phyloP scores from a whole-genome alignment of 2,329 filamentous ascomycete genomes.

The Colletotrichum chrysophilum region DNA sequence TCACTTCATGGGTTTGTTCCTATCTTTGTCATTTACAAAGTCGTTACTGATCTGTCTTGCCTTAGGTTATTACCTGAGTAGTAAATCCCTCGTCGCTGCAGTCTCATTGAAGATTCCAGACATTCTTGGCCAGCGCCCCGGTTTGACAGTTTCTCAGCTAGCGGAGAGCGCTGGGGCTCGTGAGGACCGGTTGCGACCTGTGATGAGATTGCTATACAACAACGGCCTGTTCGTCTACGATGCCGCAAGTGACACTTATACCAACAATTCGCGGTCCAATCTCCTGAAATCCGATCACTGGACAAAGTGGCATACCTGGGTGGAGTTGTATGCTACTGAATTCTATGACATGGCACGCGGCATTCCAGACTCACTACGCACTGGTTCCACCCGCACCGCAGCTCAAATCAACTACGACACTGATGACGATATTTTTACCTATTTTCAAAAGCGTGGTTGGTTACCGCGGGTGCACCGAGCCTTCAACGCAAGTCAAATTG shows the following conservation, averaged over 20 bases:
- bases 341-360: constrained; percentile 48
- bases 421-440: constrained; percentile 43
- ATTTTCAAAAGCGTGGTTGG: constrained; percentile 38
- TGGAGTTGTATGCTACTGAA: constrained; percentile 44
- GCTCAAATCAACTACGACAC: constrained; percentile 47
- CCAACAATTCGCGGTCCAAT: constrained; percentile 37
- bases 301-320: constrained; percentile 51
- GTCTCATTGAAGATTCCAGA: constrained; percentile 36
- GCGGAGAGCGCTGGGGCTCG: constrained; percentile 16
- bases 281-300: constrained; percentile 42
- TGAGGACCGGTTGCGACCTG: constrained; percentile 33
- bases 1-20: constrained; percentile 24
- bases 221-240: constrained; percentile 40
- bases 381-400: constrained; percentile 28
- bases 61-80: constrained; percentile 26
- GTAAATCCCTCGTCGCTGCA: constrained; percentile 33
- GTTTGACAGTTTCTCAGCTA: constrained; percentile 24
- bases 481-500: constrained; percentile 39
- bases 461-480: constrained; percentile 38
- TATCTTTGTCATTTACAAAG: background rate
- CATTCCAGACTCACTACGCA: constrained; percentile 35
- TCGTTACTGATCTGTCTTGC: background rate
- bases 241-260: constrained; percentile 28
- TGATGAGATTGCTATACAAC: constrained; percentile 34
- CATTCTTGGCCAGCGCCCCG: constrained; percentile 26